Percentiles rank a stretch among this genome's conserved stretches.
Conservation (phyloP, 1,284 basidiomycete species). For the Trichosporon faecale region DNA sequence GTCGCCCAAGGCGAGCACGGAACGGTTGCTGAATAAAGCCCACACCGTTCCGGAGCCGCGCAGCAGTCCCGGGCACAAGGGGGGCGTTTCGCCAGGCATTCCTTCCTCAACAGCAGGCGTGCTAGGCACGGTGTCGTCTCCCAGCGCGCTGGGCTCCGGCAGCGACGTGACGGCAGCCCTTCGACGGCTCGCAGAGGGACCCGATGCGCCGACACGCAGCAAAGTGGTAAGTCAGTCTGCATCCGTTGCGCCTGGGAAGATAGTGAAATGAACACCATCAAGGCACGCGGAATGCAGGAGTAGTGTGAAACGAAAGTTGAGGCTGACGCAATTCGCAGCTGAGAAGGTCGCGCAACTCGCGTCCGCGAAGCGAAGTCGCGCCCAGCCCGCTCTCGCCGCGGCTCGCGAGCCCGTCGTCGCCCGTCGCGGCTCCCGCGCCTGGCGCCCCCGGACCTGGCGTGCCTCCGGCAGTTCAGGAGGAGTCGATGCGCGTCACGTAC, state of each 20-base stretch:
- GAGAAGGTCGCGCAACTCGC: constrained; percentile 15
- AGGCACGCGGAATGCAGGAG: constrained; percentile 1
- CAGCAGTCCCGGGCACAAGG: constrained; percentile 4
- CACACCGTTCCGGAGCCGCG: not conserved
- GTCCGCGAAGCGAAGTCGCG: constrained; percentile 1
- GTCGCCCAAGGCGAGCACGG: constrained; percentile 31
- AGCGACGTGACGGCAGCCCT: constrained; percentile 22
- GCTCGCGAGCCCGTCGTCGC: not conserved
- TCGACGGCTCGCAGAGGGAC: constrained; percentile 20
- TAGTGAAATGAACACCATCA: not conserved
- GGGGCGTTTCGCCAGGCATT: not conserved
- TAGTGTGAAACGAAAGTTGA: not conserved
- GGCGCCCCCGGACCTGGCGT: not conserved
- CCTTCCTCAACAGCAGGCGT: not conserved
- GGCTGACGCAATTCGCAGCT: constrained; percentile 11
- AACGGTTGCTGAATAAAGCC: constrained; percentile 31
- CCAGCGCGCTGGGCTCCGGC: not conserved
- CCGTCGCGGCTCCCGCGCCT: not conserved
- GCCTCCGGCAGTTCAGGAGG: constrained; percentile 24
- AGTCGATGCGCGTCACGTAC: constrained; percentile 40
- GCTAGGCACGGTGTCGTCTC: not conserved
- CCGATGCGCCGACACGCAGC: constrained; percentile 3
- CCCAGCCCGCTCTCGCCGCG: constrained; percentile 1
- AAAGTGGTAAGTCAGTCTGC: constrained; percentile 12
- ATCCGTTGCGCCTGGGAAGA: not conserved